Evolutionary conservation across 371 early-diverging fungal species (phyloP), one percentile per base, ranked within the genome.

Genomic region (Nosema muscidifuracis): DNA sequence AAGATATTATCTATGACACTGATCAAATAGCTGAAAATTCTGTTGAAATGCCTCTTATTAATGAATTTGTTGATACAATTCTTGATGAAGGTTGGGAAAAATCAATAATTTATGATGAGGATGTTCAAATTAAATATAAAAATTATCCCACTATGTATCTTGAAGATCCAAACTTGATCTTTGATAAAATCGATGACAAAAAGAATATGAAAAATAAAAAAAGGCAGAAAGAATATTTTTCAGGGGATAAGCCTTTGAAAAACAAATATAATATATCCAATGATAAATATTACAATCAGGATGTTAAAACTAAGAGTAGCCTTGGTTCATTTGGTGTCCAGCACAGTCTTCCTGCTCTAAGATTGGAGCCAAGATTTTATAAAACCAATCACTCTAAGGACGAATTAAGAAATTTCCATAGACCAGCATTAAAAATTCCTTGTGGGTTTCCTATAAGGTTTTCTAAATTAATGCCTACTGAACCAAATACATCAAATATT

Each of bases 331-430:
- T 90, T 55, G 88, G 88, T 2, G 77, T 83, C 13, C 92, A 92
- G 72, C 99, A 98, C 79, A 88, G 94, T 10, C 76, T 91, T 28
- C 95, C 97, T 2, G 93, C 97, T 2, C 79, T 92, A 47, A 89
- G 87, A 73, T 77, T 96, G n/a, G 88, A 90, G 74, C 87, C 87
- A 20, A 89, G 88, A 10, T 81, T 90, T 87, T 95, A 90, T 84
- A 95, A 91, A 71, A 90, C 91, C 58, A 87, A 88, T 57, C 84
- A 92, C 18, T 84, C 89, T 1, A 90, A 91, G 53, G 83, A 87
- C 16, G 97, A 98, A 66, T 82, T 94, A 42, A 87, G 95, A 18
- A 87, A 89, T 0, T 93, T 93, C 86, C 97, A 97, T 75, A 89
- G 96, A 24, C 96, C 95, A 0, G 84, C 85, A 13, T 76, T 92